phyloP scores from a whole-genome alignment of 345 rosid genomes.

The Linum tenue region DNA sequence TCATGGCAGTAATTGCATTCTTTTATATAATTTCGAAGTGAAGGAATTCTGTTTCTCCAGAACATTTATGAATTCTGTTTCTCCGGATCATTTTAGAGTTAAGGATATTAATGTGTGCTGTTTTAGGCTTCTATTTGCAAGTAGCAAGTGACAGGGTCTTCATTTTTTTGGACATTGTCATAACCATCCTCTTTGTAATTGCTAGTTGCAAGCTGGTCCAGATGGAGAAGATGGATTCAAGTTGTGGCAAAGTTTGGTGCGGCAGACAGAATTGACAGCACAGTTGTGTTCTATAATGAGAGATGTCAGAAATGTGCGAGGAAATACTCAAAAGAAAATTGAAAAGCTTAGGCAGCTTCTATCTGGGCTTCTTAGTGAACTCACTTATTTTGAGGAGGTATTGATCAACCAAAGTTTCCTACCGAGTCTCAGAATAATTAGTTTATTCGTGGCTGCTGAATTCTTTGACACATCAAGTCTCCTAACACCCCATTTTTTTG shows the following conservation, averaged over 20 bases:
- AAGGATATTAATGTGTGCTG: constrained; percentile 5
- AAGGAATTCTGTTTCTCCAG: background rate
- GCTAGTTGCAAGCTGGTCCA: constrained; percentile 51
- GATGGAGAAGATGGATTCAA: constrained; percentile 59
- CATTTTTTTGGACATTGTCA: background rate
- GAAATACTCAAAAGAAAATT: constrained; percentile 94
- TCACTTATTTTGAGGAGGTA: constrained; percentile 96
- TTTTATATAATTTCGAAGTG: too few relatives aligned
- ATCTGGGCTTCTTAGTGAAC: constrained; percentile 90
- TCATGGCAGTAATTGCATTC: too few relatives aligned
- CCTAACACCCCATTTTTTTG: constrained; percentile 5
- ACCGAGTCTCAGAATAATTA: constrained; percentile 3
- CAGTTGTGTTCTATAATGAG: constrained; percentile 81
- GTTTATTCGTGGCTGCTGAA: constrained; percentile 12
- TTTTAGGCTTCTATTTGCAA: too few relatives aligned
- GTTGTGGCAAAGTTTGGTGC: constrained; percentile 87
- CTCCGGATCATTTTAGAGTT: background rate
- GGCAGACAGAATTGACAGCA: constrained; percentile 92
- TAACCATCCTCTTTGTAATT: constrained; percentile 11
- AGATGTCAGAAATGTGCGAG: constrained; percentile 92
- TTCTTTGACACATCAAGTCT: constrained; percentile 7
- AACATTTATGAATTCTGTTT: background rate
- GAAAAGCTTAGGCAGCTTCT: constrained; percentile 98
- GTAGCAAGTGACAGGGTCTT: background rate
- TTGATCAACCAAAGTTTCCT: constrained; percentile 14